Conservation (phyloP, 139 green algal species). For the Closterium sp. region DNA sequence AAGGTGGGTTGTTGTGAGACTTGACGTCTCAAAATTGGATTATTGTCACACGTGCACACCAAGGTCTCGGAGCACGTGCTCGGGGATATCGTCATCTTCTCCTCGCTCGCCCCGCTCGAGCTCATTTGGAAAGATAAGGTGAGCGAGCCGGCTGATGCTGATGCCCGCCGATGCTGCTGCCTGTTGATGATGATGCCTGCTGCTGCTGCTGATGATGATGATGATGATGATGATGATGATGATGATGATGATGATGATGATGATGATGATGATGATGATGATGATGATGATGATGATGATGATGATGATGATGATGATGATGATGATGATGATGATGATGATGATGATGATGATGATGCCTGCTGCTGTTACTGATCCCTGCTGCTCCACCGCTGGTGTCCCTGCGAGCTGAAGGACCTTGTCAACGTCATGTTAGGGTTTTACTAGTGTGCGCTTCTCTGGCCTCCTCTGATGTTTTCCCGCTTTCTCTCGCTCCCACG, state of each 20-base stretch:
- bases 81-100: slow-evolving; percentile 39
- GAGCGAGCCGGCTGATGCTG: too few species aligned
- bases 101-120: slow-evolving; percentile 21
- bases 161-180: neutral
- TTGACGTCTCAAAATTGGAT: too few species aligned
- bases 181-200: too few species aligned
- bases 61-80: slow-evolving; percentile 41
- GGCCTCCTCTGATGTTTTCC: neutral
- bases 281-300: too few species aligned
- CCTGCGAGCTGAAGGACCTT: neutral
- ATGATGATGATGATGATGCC: too few species aligned
- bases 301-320: too few species aligned
- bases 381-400: neutral
- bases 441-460: neutral
- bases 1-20: slow-evolving; percentile 15
- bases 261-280: too few species aligned
- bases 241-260: too few species aligned
- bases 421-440: too few species aligned
- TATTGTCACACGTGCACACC: slow-evolving; percentile 34
- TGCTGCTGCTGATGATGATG: too few species aligned
- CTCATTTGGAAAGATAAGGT: slow-evolving; percentile 48
- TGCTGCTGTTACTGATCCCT: neutral
- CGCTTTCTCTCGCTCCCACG: neutral
- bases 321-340: too few species aligned
- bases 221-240: too few species aligned